Base-by-base conservation (phyloP, 768 basidiomycete species). In the Pilatotrama ljubarskyi region DNA sequence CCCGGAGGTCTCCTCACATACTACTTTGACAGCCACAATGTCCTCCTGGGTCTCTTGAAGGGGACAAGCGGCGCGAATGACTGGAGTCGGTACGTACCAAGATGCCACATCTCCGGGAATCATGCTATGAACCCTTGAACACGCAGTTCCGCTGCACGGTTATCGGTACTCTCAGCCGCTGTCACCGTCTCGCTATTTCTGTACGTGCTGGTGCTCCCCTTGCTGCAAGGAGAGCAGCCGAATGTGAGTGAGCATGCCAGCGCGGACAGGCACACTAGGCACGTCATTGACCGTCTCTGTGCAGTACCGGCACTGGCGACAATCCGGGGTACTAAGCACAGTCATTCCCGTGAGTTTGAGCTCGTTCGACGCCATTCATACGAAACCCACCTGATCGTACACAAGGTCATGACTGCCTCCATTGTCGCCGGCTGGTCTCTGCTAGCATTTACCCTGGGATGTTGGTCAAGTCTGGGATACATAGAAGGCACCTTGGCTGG, bases 281-380 rank as follows among this genome's bases (percentile, higher is more conserved):
- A 49, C 18, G 38, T 49, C 37, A 49, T 18, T 43, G 24, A 49
- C 41, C 44, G 14, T 47, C 41, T 25, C 51, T 65, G 35, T 37
- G 50, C 68, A 92, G 90, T 91, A 89, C 68, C 84, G 79, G 47
- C 81, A 82, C 15, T 92, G 90, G 90, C 78, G 86, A 65, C 76
- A 88, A 64, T 90, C 89, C 5, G 84, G 85, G 20, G 74, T 84
- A 20, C 73, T 92, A 29, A 88, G 88, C 1, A 80, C 78, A 2
- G 82, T 88, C 9, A 88, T 91, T 63, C 90, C 88, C 29, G 82
- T 77, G 44, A 20, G 72, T 64, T n/a, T 15, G 32, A 48, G 18
- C 44, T 53, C 43, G n/a, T 10, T 13, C 18, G 36, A 48, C 53
- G 3, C 32, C 25, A 15, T 3, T 22, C 41, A 17, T 24, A 2